Conservation (phyloP, 2,329 filamentous ascomycete genomes). For the Trichophyton verrucosum region DNA sequence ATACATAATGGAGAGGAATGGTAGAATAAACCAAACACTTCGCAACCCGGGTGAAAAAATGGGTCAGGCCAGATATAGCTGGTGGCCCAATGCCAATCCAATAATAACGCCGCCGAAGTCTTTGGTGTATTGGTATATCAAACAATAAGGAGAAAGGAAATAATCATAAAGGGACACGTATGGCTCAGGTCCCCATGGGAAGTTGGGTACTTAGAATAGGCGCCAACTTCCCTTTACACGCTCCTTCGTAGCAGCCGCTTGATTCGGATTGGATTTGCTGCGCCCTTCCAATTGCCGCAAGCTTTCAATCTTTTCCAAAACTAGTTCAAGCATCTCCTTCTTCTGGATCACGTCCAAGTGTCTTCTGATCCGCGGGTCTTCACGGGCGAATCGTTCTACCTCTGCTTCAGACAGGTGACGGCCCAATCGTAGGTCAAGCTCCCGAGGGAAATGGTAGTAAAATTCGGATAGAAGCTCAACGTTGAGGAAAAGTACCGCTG, state of each 20-base stretch:
- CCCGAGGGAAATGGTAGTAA: slow-evolving; percentile 92
- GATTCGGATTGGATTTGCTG: slow-evolving; percentile 43
- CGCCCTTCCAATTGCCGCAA: slow-evolving; percentile 70
- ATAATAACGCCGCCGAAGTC: not conserved
- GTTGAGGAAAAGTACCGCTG: slow-evolving; percentile 91
- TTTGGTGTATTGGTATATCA: not conserved
- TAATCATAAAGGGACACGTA: not conserved
- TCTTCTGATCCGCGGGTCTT: slow-evolving; percentile 77
- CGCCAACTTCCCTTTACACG: slow-evolving; percentile 30
- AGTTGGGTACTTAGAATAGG: slow-evolving; percentile 26
- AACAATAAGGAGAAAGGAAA: not conserved
- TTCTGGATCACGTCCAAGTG: slow-evolving; percentile 86
- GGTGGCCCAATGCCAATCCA: not conserved
- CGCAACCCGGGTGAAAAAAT: not conserved
- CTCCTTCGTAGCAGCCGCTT: slow-evolving; percentile 26
- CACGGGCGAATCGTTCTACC: slow-evolving; percentile 79
- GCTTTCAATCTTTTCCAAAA: slow-evolving; percentile 90
- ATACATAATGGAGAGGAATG: not conserved
- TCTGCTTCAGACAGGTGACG: slow-evolving; percentile 65
- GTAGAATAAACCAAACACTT: not conserved
- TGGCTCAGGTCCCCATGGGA: not conserved
- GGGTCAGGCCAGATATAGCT: not conserved
- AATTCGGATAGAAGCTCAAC: slow-evolving; percentile 95
- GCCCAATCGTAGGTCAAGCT: slow-evolving; percentile 76
- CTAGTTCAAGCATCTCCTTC: slow-evolving; percentile 86